Evolutionary conservation across 306 rosid genomes (phyloP).

Genomic region (Cucurbita maxima): DNA sequence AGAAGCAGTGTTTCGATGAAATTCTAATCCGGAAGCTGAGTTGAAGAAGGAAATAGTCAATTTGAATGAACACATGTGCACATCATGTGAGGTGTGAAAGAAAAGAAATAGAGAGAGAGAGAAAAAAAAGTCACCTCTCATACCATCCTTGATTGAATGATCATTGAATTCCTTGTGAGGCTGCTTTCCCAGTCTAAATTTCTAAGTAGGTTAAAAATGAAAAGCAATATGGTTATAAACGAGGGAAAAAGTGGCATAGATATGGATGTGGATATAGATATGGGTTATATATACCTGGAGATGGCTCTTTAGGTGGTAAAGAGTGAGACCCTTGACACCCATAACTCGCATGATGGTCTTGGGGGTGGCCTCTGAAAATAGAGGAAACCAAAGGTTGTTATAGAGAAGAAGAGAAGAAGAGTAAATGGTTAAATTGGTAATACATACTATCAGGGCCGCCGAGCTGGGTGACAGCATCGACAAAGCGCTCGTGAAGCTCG

Average conservation of each 20-base stretch:
- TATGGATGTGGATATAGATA: too few species aligned
- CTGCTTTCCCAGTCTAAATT: constrained; percentile 98
- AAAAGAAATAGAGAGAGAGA: not conserved
- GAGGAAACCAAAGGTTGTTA: not conserved
- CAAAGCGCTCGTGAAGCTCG: constrained; percentile 95
- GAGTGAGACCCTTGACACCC: constrained; percentile 99
- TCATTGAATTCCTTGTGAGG: constrained; percentile 99
- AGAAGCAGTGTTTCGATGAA: constrained; percentile 71
- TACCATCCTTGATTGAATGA: constrained; percentile 88
- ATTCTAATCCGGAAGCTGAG: constrained; percentile 71
- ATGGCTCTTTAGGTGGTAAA: constrained; percentile 99
- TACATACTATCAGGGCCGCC: constrained; percentile 91
- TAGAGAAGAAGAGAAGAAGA: not conserved
- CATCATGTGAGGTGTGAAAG: not conserved
- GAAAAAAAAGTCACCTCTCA: constrained; percentile 39
- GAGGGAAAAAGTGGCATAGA: too few species aligned
- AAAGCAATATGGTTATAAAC: not conserved
- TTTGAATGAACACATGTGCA: not conserved
- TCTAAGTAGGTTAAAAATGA: constrained; percentile 32
- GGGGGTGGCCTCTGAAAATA: constrained; percentile 76
- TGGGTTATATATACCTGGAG: constrained; percentile 47
- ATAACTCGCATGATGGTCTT: constrained; percentile 98
- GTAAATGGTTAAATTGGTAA: not conserved
- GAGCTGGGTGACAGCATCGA: constrained; percentile 96
- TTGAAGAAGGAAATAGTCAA: not conserved